Evolutionary conservation across 2,329 filamentous ascomycete genomes (phyloP), one percentile per base, ranked within the genome.

Genomic region (Thielaviopsis punctulata): DNA sequence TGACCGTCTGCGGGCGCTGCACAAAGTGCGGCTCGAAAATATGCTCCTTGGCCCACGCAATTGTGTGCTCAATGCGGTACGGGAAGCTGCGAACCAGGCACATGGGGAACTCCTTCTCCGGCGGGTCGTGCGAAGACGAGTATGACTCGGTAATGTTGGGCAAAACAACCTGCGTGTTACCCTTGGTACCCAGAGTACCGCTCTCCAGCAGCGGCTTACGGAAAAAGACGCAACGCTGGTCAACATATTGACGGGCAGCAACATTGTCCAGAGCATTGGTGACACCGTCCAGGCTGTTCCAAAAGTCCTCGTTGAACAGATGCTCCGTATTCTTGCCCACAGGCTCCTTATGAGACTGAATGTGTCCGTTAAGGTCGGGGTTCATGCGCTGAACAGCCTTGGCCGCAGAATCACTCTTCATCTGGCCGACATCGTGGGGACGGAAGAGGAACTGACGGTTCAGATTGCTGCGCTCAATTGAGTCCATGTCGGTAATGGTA

Each of bases 31-130:
- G 83, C 69, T 96, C 88, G 68, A 98, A 98, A 58, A 95, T 77
- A 60, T 71, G 68, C 65, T 96, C 92, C 61, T 93, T 86, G 39
- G 89, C 83, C 92, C 92, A 98, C 2, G 92, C 92, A 65, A 98
- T 98, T 0, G 92, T 96, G 67, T 98, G 92, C 69, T 98, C 89
- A 61, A 98, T 98, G 62, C 84, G 84, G 73, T 98, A 98, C 55
- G 92, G 92, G 73, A 98, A 98, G 67, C 89, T 95, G 63, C 86
- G 80, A 56, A 98, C 76, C 4, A 92, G 96, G 67, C 92, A 98
- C 89, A 96, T 96, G 0, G 92, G 92, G 75, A 98, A 96, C 1
- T 92, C 94, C 70, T 95, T 88, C 73, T 98, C 93, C 0, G 92
- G 92, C 1, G 92, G 92, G 65, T 98, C 93, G 65, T 95, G 90